Evolutionary conservation across 805 yeast species (phyloP).

Genomic region (Yarrowia sp.): DNA sequence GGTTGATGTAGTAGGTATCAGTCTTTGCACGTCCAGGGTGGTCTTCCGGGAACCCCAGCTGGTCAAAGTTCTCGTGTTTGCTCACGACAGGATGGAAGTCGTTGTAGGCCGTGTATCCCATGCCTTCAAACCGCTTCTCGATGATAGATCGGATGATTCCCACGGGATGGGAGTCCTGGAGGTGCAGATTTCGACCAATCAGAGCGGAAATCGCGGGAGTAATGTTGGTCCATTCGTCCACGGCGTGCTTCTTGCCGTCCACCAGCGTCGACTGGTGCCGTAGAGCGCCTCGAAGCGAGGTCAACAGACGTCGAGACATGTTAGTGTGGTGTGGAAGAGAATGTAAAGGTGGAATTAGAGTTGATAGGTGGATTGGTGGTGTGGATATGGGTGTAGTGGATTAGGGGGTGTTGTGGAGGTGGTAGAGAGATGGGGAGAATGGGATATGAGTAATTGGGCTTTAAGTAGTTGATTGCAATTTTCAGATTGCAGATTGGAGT

Average conservation of each 20-base stretch:
- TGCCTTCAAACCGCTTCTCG: conserved; percentile 66
- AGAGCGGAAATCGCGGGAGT: conserved; percentile 73
- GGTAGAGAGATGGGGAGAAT: neutral
- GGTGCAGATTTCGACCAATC: conserved; percentile 76
- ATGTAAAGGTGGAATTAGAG: too few species aligned
- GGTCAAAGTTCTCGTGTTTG: conserved; percentile 85
- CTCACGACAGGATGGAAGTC: conserved; percentile 85
- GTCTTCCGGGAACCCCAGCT: conserved; percentile 85
- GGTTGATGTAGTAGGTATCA: conserved; percentile 90
- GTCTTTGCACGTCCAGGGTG: conserved; percentile 94
- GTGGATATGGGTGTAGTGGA: too few species aligned
- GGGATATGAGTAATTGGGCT: neutral
- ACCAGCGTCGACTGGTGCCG: conserved; percentile 31
- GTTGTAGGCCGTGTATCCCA: conserved; percentile 76
- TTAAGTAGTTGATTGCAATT: neutral
- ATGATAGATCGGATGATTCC: conserved; percentile 81
- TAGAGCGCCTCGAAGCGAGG: conserved; percentile 15
- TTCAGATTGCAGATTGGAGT: neutral
- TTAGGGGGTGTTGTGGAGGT: neutral
- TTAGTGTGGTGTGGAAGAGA: neutral
- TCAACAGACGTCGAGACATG: conserved; percentile 23
- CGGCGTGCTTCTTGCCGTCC: conserved; percentile 57
- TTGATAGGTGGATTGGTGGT: too few species aligned
- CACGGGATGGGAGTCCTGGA: conserved; percentile 80
- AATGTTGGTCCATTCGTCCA: conserved; percentile 86